phyloP scores from a whole-genome alignment of 768 basidiomycete genomes.

The Tricholoma saponaceum region DNA sequence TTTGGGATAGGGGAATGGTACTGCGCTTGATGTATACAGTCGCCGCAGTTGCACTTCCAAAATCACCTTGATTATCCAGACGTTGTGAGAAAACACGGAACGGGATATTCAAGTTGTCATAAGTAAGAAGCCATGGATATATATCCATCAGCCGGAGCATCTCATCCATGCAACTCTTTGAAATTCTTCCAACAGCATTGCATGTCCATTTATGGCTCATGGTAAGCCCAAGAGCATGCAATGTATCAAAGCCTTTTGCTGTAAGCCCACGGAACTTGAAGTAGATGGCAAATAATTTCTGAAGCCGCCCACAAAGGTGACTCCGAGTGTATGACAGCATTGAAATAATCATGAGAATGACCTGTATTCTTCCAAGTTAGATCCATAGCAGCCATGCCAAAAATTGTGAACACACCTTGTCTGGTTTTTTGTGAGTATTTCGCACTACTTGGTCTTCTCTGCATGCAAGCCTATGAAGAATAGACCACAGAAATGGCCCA shows the following conservation, averaged over 20 bases:
- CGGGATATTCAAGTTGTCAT: constrained; percentile 35
- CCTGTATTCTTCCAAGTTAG: neutral
- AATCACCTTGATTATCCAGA: constrained; percentile 29
- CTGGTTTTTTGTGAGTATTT: constrained; percentile 15
- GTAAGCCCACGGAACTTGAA: constrained; percentile 32
- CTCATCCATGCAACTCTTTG: constrained; percentile 19
- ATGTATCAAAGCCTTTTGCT: constrained; percentile 32
- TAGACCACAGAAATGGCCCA: constrained; percentile 13
- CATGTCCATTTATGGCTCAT: constrained; percentile 38
- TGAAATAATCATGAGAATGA: constrained; percentile 2
- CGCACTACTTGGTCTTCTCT: neutral
- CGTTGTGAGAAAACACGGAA: constrained; percentile 34
- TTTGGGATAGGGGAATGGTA: constrained; percentile 9
- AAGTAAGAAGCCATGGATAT: constrained; percentile 26
- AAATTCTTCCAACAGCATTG: constrained; percentile 21
- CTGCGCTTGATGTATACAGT: constrained; percentile 29
- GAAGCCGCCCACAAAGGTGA: constrained; percentile 18
- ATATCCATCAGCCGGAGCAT: constrained; percentile 18
- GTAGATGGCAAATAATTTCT: constrained; percentile 31
- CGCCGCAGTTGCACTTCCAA: constrained; percentile 32
- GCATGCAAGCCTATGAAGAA: constrained; percentile 3
- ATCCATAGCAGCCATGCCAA: no score
- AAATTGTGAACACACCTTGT: constrained; percentile 15
- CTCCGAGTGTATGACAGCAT: constrained; percentile 25
- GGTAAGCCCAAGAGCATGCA: constrained; percentile 31